These are phyloP conservation scores for Aegilops longissima DNA, from an alignment of 176 grass and related monocot species.

Conservation along the genomic window DNA sequence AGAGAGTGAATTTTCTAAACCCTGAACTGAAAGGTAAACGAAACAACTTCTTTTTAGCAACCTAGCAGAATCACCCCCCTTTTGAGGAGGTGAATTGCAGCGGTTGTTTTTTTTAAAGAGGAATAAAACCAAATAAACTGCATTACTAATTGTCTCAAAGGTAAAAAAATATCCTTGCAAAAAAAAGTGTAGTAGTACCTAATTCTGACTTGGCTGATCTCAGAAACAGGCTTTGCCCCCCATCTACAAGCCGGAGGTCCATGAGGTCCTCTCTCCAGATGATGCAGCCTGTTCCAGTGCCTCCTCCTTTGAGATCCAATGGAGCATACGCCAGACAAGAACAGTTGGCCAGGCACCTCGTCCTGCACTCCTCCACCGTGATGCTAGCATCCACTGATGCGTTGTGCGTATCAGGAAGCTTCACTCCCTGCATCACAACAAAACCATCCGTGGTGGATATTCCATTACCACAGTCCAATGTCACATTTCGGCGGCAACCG, in stretches of 20 bases:
- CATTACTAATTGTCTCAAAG: no score
- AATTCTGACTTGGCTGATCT: background rate
- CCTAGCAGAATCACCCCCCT: no score
- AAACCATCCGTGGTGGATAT: background rate
- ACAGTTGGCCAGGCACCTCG: conserved; percentile 46
- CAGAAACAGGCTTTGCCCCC: conserved; percentile 8
- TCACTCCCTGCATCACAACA: background rate
- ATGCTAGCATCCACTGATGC: background rate
- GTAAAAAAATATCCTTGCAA: background rate
- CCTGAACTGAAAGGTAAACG: no score
- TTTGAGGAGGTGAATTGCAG: no score
- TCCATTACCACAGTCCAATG: conserved; percentile 16
- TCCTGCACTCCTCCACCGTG: conserved; percentile 27
- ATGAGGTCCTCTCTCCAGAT: background rate
- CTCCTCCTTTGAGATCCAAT: background rate
- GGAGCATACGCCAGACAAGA: conserved; percentile 53
- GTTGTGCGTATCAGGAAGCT: conserved; percentile 35
- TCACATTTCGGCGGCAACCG: conserved; percentile 27
- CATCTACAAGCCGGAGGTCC: conserved; percentile 12
- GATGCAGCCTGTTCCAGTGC: background rate
- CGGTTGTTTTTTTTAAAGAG: no score
- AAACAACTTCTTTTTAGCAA: no score
- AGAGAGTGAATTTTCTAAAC: no score
- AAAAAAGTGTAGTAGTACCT: background rate
- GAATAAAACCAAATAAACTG: no score